Base-by-base conservation (phyloP, 225 moss, liverwort and hornwort species). In the Antitrichia curtipendula region DNA sequence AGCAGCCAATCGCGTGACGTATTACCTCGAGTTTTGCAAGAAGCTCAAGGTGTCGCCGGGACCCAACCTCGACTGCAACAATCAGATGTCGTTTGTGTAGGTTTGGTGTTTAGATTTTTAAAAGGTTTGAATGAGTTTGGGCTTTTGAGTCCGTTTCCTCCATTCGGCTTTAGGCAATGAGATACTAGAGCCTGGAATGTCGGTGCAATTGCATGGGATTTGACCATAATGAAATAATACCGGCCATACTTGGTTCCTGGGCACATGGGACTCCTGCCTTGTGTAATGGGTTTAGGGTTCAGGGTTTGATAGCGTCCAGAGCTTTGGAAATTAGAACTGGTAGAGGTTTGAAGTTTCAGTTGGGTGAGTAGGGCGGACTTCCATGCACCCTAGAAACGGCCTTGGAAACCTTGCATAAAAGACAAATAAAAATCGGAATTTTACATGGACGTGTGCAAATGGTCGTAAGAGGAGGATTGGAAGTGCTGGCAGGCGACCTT, bases 1-100 rank as follows among this genome's bases (percentile, higher is more conserved):
- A 79, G 95, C 93, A 27, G 84, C 86, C 12, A 93, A 90, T 36
- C 95, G 96, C 21, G 89, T 94, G 40, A 76, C 32, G 28, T 94
- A 92, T 25, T 95, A 84, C 92, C 38, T n/a, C 6, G 34, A 94
- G 75, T 94, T 93, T 38, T 88, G 91, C 88, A 8, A 58, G 19
- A 74, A 38, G 57, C 70, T 96, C 40, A 80, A 86, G 17, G 93
- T 95, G 8, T 77, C 85, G 4, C 69, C 95, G 6, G 96, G 95
- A 49, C 19, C 28, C n/a, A 94, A 96, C 82, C 84, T 96, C 21
- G 92, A 92, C 59, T 92, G 92, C 79, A 89, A 22, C 7, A 85
- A 86, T 20, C 89, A 90, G 40, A 29, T 29, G 61, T 7, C 92
- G n/a, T 92, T 90, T 27, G 86, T 3, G 5, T 81, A 81, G 49